Evolutionary conservation across 2,329 filamentous ascomycete species (phyloP).

Genomic region (Cercospora sp.): DNA sequence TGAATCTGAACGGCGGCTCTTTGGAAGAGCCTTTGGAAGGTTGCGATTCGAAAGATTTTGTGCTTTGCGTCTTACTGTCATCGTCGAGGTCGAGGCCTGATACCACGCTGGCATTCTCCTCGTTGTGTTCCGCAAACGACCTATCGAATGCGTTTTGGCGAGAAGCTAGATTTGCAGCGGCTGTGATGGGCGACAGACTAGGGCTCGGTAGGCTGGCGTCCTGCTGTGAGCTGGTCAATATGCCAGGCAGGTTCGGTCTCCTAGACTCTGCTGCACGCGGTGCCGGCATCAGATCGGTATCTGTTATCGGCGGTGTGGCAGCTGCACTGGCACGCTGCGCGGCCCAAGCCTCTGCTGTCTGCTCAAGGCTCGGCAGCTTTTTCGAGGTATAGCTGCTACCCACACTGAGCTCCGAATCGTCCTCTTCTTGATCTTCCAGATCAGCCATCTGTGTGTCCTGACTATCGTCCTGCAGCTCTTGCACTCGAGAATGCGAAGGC

Average conservation of each 20-base stretch:
- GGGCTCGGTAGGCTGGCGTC: constrained; percentile 94
- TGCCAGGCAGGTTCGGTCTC: constrained; percentile 46
- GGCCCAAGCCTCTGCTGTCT: constrained; percentile 21
- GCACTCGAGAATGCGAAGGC: constrained; percentile 33
- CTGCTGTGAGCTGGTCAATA: constrained; percentile 73
- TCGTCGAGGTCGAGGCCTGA: constrained; percentile 40
- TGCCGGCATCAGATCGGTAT: constrained; percentile 66
- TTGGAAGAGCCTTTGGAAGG: constrained; percentile 14
- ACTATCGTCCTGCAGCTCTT: constrained; percentile 33
- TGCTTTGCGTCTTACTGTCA: constrained; percentile 30
- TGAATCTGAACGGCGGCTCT: constrained; percentile 22
- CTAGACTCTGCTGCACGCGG: constrained; percentile 21
- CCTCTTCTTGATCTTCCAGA: constrained; percentile 33
- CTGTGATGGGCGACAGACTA: constrained; percentile 83
- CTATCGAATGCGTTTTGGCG: constrained; percentile 38
- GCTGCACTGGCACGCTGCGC: constrained; percentile 38
- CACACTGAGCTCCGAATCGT: constrained; percentile 33
- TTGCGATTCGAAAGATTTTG: constrained; percentile 32
- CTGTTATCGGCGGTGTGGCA: constrained; percentile 74
- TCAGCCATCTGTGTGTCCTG: constrained; percentile 34
- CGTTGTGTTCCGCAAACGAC: constrained; percentile 38
- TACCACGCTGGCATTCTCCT: constrained; percentile 38
- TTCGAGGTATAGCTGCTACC: constrained; percentile 23
- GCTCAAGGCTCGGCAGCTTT: constrained; percentile 28
- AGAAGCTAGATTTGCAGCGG: constrained; percentile 64